Evolutionary conservation across 1,284 basidiomycete genomes (phyloP).

Genomic region (Puccinia triticina): DNA sequence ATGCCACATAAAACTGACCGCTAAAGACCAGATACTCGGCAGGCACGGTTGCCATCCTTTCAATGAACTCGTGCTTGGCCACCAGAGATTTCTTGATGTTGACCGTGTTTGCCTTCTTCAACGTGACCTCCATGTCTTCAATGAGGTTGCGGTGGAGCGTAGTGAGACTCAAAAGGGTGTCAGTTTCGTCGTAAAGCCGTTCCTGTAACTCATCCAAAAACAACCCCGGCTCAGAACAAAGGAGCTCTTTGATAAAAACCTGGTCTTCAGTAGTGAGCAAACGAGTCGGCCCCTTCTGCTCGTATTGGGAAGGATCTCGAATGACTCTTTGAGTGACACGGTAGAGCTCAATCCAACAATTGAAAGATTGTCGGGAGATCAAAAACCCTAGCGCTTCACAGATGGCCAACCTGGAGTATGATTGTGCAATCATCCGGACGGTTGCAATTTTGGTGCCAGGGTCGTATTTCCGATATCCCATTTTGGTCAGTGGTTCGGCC

Average conservation of each 20-base stretch:
- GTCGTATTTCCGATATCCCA: neutral
- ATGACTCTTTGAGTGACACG: neutral
- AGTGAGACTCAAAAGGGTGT: neutral
- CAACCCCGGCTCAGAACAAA: neutral
- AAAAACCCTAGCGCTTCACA: neutral
- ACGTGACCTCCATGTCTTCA: neutral
- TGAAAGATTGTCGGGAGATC: neutral
- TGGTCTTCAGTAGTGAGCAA: neutral
- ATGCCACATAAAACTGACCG: neutral
- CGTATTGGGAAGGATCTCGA: slow-evolving; percentile 1
- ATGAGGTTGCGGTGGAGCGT: neutral
- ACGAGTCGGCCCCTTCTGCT: neutral
- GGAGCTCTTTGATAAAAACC: neutral
- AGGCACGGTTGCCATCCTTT: neutral
- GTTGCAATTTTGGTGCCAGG: neutral
- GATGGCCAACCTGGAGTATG: neutral
- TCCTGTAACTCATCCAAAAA: neutral
- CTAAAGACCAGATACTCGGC: neutral
- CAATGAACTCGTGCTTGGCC: neutral
- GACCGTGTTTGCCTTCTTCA: slow-evolving; percentile 4
- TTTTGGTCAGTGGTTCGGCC: no score
- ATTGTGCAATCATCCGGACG: neutral
- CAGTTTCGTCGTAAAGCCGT: neutral
- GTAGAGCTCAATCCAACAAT: neutral
- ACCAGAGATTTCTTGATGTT: neutral